A percentile compares a stretch with the other conserved stretches of the same genome.
Conservation (phyloP, 2,329 filamentous ascomycete genomes). For the Monilinia fructicola region DNA sequence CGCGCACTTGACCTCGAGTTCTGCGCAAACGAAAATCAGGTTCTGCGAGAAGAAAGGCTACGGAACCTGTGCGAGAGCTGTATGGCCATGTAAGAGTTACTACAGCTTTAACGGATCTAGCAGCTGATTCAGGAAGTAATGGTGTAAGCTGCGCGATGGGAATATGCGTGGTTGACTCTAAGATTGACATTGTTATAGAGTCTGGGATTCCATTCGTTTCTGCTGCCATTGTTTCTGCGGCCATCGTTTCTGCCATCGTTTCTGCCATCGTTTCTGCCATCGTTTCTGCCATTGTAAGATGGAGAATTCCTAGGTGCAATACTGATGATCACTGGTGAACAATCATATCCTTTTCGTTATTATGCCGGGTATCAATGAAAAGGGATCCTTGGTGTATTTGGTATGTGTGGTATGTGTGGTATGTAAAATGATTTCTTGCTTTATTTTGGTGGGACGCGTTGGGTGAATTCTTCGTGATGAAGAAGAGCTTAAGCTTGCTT, state of each 20-base stretch:
- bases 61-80: slow-evolving; percentile 70
- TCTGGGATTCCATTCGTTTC: not conserved
- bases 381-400: not conserved
- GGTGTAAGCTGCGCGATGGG: slow-evolving; percentile 58
- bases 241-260: not conserved
- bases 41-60: slow-evolving; percentile 81
- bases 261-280: not conserved
- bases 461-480: slow-evolving; percentile 20
- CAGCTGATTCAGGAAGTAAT: slow-evolving; percentile 45
- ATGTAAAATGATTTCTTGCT: not conserved
- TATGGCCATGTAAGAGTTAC: slow-evolving; percentile 92
- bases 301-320: not conserved
- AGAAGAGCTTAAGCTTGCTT: not conserved
- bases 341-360: not conserved
- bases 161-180: slow-evolving; percentile 43
- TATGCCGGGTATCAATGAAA: not conserved
- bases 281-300: slow-evolving; percentile 10
- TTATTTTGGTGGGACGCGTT: slow-evolving; percentile 16
- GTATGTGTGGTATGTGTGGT: too few relatives aligned
- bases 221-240: slow-evolving; percentile 11
- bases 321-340: not conserved
- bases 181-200: slow-evolving; percentile 10
- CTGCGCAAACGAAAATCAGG: slow-evolving; percentile 78
- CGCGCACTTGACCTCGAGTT: slow-evolving; percentile 75
- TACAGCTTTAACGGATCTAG: slow-evolving; percentile 61